Conservation (phyloP, 495 filamentous ascomycete genomes). For the Mytilinidion resinicola region DNA sequence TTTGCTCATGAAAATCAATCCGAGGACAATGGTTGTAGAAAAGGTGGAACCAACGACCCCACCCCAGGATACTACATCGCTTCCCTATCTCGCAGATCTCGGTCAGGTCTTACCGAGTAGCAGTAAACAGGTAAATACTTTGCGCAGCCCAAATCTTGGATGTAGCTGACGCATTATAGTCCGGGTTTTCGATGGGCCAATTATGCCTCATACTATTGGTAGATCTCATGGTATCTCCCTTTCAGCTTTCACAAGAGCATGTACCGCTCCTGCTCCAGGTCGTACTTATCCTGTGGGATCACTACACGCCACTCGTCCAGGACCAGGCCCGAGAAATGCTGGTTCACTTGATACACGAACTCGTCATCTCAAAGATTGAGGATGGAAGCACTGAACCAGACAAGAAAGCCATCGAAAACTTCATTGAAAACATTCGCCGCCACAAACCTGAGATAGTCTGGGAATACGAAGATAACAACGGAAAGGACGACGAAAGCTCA, state of each 20-base stretch:
- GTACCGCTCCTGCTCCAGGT: slow-evolving; percentile 84
- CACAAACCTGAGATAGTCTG: slow-evolving; percentile 82
- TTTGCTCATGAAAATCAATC: slow-evolving; percentile 77
- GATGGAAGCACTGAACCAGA: slow-evolving; percentile 58
- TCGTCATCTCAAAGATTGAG: slow-evolving; percentile 85
- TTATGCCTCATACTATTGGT: slow-evolving; percentile 89
- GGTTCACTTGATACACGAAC: slow-evolving; percentile 93
- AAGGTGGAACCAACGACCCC: slow-evolving; percentile 64
- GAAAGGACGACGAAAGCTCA: slow-evolving; percentile 59
- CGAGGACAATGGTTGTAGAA: slow-evolving; percentile 86
- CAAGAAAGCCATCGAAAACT: slow-evolving; percentile 73
- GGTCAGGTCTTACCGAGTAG: slow-evolving; percentile 72
- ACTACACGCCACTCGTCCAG: slow-evolving; percentile 90
- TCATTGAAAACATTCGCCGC: slow-evolving; percentile 84
- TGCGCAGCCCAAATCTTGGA: not conserved
- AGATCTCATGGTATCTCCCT: slow-evolving; percentile 89
- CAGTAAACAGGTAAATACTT: slow-evolving; percentile 64
- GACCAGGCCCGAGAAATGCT: slow-evolving; percentile 97
- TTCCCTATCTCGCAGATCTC: slow-evolving; percentile 89
- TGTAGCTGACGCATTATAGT: slow-evolving; percentile 31
- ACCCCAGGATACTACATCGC: slow-evolving; percentile 62
- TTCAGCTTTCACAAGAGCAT: slow-evolving; percentile 67
- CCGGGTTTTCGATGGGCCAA: slow-evolving; percentile 85
- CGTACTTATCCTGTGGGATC: slow-evolving; percentile 91
- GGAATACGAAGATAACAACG: slow-evolving; percentile 88